Percentiles rank a stretch among this genome's conserved stretches.
These are phyloP conservation scores for Cutaneotrichosporon spelunceum DNA, from an alignment of 1,284 basidiomycete species.

Conservation along the genomic window DNA sequence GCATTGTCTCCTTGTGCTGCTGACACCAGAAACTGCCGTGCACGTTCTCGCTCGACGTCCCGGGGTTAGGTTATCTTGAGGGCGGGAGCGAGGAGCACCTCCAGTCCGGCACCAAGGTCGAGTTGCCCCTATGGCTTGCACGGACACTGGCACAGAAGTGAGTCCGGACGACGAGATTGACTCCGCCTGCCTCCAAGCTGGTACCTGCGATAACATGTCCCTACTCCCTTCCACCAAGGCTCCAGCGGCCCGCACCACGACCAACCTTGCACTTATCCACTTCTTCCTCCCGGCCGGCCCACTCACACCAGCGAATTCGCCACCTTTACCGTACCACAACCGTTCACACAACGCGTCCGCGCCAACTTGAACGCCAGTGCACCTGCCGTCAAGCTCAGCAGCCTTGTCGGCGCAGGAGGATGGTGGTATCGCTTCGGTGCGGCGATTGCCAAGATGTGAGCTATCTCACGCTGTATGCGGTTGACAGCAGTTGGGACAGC, in stretches of 20 bases:
- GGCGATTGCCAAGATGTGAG: conserved; percentile 60
- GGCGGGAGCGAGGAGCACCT: conserved; percentile 77
- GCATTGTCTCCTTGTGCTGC: too few species aligned
- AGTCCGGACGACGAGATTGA: conserved; percentile 28
- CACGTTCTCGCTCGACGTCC: conserved; percentile 79
- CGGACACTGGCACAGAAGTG: conserved; percentile 78
- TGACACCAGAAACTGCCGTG: conserved; percentile 74
- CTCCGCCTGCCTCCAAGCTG: background rate
- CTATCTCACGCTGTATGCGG: background rate
- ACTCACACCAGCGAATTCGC: conserved; percentile 66
- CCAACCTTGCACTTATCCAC: too few species aligned
- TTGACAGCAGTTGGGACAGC: conserved; percentile 20
- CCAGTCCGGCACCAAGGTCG: conserved; percentile 66
- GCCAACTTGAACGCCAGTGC: conserved; percentile 82
- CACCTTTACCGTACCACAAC: conserved; percentile 72
- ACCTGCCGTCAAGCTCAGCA: conserved; percentile 70
- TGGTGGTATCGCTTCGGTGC: conserved; percentile 86
- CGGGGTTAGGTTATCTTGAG: conserved; percentile 78
- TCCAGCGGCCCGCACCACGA: too few species aligned
- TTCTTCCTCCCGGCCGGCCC: background rate
- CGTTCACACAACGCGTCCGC: conserved; percentile 69
- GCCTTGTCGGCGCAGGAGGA: conserved; percentile 77
- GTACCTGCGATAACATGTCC: too few species aligned
- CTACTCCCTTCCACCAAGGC: too few species aligned
- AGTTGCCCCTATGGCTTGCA: conserved; percentile 81